Evolutionary conservation across 495 filamentous ascomycete species (phyloP), one percentile per base, ranked within the genome.

Genomic region (Hyaloscypha finlandica): DNA sequence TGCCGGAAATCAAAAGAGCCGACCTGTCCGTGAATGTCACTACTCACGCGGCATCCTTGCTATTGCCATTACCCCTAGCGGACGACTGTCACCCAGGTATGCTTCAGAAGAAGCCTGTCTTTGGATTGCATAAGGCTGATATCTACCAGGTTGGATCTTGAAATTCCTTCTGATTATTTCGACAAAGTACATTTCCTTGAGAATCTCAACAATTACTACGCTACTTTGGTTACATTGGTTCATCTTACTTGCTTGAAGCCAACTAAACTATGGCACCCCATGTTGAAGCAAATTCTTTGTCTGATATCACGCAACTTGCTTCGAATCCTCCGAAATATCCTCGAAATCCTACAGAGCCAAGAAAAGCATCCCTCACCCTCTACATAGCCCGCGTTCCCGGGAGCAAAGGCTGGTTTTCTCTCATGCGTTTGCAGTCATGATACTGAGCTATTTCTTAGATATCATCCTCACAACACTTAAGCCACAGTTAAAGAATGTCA

Each of bases 311-410:
- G 56, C 81, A 85, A 29, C 81, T 97, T 67, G 94, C 95, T 56
- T 86, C 91, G 52, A 92, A 95, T 74, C 94, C 95, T 51, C 94
- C 94, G 37, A 81, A 85, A 61, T 93, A 95, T 75, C 91, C 92
- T 56, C 84, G 85, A 69, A 90, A 88, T 79, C 90, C 86, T n/a
- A 88, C 85, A 12, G 86, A 88, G 68, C 77, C 81, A 65, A 81
- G 78, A 66, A 83, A 86, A 61, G 83, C 90, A 45, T 88, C 90
- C 8, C 76, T 98, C 51, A 86, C 88, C 4, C 81, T 98, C 29
- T 98, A 98, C 74, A 96, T 98, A 68, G 93, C 93, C 12, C 83
- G 93, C 64, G 94, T 98, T 0, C 94, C 94, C 2, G 94, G 95
- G 16, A 96, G 90, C 68, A 86, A 86, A 87, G 93, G 93, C 94